These are phyloP conservation scores for Xylariales sp. DNA, from an alignment of 2,329 filamentous ascomycete genomes.

Conservation along the genomic window DNA sequence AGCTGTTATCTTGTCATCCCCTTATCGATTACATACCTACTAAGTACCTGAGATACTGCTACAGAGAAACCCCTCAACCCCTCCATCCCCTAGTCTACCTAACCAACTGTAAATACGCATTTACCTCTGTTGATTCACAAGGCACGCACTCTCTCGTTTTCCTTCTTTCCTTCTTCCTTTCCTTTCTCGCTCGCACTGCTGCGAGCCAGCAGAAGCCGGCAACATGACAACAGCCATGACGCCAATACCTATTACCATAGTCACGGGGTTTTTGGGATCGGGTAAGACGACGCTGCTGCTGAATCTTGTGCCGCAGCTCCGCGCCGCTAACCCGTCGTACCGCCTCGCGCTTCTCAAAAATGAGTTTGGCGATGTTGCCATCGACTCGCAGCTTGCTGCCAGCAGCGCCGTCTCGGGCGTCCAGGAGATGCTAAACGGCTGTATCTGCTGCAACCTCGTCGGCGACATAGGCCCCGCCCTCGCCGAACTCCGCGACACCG, in stretches of 20 bases:
- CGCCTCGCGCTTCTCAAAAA: constrained; percentile 96
- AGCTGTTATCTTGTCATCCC: too few relatives aligned
- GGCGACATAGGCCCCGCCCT: constrained; percentile 88
- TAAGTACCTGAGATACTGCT: neutral
- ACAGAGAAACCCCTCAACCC: constrained; percentile 31
- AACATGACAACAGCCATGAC: constrained; percentile 59
- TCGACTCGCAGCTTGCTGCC: constrained; percentile 91
- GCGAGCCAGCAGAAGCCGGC: constrained; percentile 4
- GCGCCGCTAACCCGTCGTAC: constrained; percentile 77
- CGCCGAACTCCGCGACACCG: constrained; percentile 71
- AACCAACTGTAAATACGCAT: too few relatives aligned
- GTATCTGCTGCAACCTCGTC: constrained; percentile 98
- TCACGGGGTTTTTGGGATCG: constrained; percentile 95
- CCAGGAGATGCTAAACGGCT: constrained; percentile 93
- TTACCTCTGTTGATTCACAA: too few relatives aligned
- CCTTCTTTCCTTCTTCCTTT: too few relatives aligned
- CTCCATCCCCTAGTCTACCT: neutral
- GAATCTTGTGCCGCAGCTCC: constrained; percentile 90
- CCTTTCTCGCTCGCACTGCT: neutral
- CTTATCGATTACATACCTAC: neutral
- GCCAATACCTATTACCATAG: constrained; percentile 89
- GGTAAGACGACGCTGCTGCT: constrained; percentile 97
- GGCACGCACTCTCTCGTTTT: too few relatives aligned
- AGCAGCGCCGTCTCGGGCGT: constrained; percentile 87
- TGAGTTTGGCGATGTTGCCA: constrained; percentile 93